Percentiles rank a stretch among this genome's conserved stretches.
Evolutionary conservation across 164 flowering plant species (phyloP).

Genomic region (Platanus orientalis): DNA sequence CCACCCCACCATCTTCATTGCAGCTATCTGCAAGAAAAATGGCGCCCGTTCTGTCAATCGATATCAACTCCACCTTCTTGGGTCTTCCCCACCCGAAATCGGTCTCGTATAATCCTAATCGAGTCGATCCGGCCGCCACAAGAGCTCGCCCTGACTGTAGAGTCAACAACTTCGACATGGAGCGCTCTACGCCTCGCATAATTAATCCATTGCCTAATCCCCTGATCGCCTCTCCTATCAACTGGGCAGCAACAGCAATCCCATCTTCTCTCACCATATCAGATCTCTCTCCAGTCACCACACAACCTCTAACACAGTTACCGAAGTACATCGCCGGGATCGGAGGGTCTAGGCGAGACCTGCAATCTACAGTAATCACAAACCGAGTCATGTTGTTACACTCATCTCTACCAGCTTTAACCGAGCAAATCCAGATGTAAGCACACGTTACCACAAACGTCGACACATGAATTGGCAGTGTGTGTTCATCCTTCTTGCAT

Average conservation of each 20-base stretch:
- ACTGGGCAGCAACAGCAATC: background rate
- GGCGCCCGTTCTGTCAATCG: conserved; percentile 23
- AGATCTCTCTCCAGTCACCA: background rate
- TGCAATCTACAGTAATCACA: conserved; percentile 25
- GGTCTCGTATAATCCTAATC: conserved; percentile 27
- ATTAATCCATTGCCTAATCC: conserved; percentile 3
- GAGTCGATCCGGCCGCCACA: conserved; percentile 39
- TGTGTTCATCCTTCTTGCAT: too few species aligned
- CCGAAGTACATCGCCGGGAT: background rate
- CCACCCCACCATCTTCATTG: conserved; percentile 34
- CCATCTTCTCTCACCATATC: background rate
- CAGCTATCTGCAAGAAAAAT: conserved; percentile 30
- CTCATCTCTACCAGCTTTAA: conserved; percentile 13
- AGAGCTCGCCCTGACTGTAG: background rate
- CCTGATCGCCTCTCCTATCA: conserved; percentile 14
- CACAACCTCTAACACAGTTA: background rate
- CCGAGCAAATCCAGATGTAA: conserved; percentile 34
- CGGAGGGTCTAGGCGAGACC: conserved; percentile 18
- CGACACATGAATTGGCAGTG: conserved; percentile 15
- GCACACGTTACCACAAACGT: conserved; percentile 33
- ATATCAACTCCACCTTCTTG: conserved; percentile 25
- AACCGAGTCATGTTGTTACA: conserved; percentile 11
- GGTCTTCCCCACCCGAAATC: conserved; percentile 54
- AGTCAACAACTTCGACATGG: background rate
- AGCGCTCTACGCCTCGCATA: conserved; percentile 3